Conservation (phyloP, 2,329 filamentous ascomycete species). For the Pseudogymnoascus sp. region DNA sequence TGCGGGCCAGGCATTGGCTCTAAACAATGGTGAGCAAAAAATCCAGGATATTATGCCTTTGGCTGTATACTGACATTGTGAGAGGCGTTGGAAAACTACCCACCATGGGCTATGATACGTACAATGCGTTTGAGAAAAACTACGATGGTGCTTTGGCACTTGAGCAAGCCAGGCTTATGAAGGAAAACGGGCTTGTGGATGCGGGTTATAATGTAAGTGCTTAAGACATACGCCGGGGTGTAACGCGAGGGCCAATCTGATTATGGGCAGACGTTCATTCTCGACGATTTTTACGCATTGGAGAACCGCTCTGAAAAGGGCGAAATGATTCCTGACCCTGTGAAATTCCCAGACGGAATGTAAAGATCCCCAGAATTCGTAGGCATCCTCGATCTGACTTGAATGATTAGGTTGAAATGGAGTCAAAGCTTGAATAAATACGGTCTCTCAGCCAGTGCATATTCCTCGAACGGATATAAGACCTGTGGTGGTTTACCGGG, state of each 20-base stretch:
- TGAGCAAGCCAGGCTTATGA: neutral
- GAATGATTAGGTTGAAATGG: neutral
- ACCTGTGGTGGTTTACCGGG: slow-evolving; percentile 23
- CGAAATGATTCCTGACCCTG: neutral
- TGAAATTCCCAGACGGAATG: neutral
- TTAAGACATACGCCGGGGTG: too few species aligned
- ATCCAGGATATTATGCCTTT: neutral
- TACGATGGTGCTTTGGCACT: neutral
- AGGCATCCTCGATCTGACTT: neutral
- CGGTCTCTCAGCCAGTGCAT: neutral
- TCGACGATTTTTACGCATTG: neutral
- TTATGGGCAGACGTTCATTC: neutral
- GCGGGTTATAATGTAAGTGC: neutral
- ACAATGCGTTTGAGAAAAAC: slow-evolving; percentile 3
- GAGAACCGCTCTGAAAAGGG: neutral
- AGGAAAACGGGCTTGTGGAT: neutral
- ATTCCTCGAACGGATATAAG: neutral
- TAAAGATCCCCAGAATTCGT: neutral
- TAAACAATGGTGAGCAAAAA: neutral
- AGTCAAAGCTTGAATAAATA: neutral
- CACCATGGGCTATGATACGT: neutral
- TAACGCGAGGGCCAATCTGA: neutral
- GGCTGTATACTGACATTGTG: neutral
- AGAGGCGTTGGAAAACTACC: neutral
- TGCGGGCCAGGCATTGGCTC: neutral